A percentile compares a stretch with the other conserved stretches of the same genome.
Conservation (phyloP, 176 grass and related monocot genomes). For the Cenchrus fungigraminus region DNA sequence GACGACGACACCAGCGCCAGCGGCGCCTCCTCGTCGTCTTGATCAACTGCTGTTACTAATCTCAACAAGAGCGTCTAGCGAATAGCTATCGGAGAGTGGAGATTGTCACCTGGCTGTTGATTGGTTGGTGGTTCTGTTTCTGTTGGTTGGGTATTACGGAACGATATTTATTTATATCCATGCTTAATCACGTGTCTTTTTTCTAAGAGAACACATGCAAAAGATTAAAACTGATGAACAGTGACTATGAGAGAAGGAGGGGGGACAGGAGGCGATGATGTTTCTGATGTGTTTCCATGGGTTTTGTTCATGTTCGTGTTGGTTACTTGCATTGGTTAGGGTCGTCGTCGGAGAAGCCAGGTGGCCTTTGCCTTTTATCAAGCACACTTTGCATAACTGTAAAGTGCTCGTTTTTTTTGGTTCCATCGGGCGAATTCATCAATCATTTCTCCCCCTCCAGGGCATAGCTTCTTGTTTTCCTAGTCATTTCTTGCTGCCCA, state of each 20-base stretch:
- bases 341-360: background rate
- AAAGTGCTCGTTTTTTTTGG: background rate
- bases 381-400: background rate
- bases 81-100: background rate
- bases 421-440: background rate
- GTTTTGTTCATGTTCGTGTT: background rate
- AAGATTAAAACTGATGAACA: background rate
- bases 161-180: background rate
- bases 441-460: background rate
- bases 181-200: background rate
- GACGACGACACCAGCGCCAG: slow-evolving; percentile 2
- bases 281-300: background rate
- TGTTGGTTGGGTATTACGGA: background rate
- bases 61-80: too few relatives aligned
- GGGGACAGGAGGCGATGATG: background rate
- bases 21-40: slow-evolving; percentile 30
- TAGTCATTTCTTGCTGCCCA: too few relatives aligned
- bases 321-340: too few relatives aligned
- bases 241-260: too few relatives aligned
- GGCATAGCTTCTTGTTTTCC: too few relatives aligned
- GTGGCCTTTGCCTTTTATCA: background rate
- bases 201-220: background rate
- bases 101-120: background rate
- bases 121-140: background rate
- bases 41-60: background rate